phyloP scores from a whole-genome alignment of 495 filamentous ascomycete species.

The Aspergillus nidulans region DNA sequence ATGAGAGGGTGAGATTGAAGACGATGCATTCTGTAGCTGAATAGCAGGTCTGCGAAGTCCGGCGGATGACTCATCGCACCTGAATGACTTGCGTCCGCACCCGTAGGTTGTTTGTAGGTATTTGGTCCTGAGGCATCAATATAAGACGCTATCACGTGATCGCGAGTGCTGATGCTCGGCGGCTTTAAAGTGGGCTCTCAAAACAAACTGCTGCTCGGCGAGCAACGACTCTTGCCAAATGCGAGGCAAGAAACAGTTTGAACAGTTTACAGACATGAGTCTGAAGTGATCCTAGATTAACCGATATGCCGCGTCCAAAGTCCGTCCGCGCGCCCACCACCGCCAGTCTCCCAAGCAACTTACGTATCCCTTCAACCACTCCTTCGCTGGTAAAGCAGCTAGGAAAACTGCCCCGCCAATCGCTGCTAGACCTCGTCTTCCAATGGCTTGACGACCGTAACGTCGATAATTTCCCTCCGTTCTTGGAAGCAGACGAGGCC shows the following conservation, averaged over 20 bases:
- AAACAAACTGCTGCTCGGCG: background rate
- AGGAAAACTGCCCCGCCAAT: conserved; percentile 61
- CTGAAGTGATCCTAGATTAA: too few species aligned
- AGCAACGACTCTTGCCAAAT: too few species aligned
- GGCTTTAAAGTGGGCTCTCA: background rate
- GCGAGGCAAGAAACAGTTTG: too few species aligned
- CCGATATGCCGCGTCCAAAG: conserved; percentile 46
- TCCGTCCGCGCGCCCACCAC: conserved; percentile 42
- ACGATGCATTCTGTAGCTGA: background rate
- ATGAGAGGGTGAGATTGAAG: background rate
- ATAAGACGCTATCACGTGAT: conserved; percentile 12
- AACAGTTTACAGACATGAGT: too few species aligned
- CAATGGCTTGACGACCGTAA: conserved; percentile 69
- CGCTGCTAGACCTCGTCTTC: conserved; percentile 63
- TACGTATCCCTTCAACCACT: conserved; percentile 60
- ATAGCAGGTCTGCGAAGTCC: background rate
- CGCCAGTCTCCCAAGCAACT: conserved; percentile 46
- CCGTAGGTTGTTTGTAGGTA: background rate
- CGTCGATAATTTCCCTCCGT: conserved; percentile 47
- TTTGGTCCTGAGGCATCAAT: background rate
- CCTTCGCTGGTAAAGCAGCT: conserved; percentile 61
- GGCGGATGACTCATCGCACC: background rate
- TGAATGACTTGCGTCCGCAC: too few species aligned
- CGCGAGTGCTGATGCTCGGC: background rate
- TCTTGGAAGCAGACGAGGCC: conserved; percentile 26